Percentiles rank a stretch among this genome's conserved stretches.
phyloP scores from a whole-genome alignment of 2,329 filamentous ascomycete genomes.

The Dissoconium aciculare region DNA sequence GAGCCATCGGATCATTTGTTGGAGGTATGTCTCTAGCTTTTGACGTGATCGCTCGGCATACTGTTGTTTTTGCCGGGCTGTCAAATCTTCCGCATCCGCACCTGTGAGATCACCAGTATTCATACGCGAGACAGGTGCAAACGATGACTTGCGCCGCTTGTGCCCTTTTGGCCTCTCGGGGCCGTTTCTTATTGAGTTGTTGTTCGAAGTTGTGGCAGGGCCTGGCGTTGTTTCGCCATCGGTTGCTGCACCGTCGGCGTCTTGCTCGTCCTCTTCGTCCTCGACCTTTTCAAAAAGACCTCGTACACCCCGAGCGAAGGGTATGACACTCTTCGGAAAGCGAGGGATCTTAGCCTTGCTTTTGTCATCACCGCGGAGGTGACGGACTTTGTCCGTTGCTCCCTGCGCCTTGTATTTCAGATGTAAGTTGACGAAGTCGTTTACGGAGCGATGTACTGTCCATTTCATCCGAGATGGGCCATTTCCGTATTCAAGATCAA shows the following conservation, averaged over 20 bases:
- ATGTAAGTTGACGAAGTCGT: constrained; percentile 85
- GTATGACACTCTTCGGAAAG: constrained; percentile 79
- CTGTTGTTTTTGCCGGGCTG: constrained; percentile 28
- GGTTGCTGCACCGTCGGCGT: constrained; percentile 3
- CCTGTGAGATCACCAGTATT: constrained; percentile 29
- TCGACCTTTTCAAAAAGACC: constrained; percentile 46
- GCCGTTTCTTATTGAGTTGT: no score
- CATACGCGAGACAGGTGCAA: constrained; percentile 43
- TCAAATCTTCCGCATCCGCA: constrained; percentile 18
- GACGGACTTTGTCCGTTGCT: constrained; percentile 68
- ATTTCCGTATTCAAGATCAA: constrained; percentile 91
- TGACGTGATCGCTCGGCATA: constrained; percentile 73
- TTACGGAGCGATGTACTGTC: constrained; percentile 73
- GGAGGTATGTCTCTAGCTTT: constrained; percentile 77
- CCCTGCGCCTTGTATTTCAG: constrained; percentile 81
- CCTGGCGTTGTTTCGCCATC: not conserved
- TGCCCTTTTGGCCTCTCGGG: constrained; percentile 26
- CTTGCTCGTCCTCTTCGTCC: constrained; percentile 53
- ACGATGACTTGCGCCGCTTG: constrained; percentile 38
- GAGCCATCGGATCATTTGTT: constrained; percentile 87
- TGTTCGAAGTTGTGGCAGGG: no score
- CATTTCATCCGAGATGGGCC: constrained; percentile 93
- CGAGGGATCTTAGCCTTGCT: constrained; percentile 64
- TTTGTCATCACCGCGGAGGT: constrained; percentile 51
- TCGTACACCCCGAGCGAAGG: constrained; percentile 66